phyloP scores from a whole-genome alignment of 805 yeast species.

The Brettanomyces bruxellensis region DNA sequence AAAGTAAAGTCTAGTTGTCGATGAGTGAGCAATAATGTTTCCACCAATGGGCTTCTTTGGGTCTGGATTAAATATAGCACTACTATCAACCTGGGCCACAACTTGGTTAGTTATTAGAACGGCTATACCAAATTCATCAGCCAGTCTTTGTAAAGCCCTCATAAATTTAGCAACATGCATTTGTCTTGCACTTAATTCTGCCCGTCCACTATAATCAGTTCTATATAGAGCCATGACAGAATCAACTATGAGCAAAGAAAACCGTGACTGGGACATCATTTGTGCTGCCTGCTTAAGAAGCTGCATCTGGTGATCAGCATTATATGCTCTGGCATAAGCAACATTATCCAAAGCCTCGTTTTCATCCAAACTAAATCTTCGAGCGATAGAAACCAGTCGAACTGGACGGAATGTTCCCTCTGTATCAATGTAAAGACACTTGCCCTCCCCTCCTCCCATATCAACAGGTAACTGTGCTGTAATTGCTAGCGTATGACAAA shows the following conservation, averaged over 20 bases:
- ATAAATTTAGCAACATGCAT: constrained; percentile 87
- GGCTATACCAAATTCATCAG: constrained; percentile 97
- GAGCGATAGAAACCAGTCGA: constrained; percentile 81
- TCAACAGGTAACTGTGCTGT: constrained; percentile 95
- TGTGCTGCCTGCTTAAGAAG: constrained; percentile 83
- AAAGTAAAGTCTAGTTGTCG: constrained; percentile 86
- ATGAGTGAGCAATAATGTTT: constrained; percentile 92
- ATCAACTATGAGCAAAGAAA: constrained; percentile 86
- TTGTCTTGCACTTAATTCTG: constrained; percentile 91
- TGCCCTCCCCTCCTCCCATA: constrained; percentile 98
- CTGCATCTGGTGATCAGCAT: constrained; percentile 91
- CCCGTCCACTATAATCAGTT: constrained; percentile 92
- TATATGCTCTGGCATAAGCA: constrained; percentile 95
- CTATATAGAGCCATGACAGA: constrained; percentile 94
- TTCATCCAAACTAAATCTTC: constrained; percentile 83
- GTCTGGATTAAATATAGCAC: constrained; percentile 81
- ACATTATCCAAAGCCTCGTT: constrained; percentile 94
- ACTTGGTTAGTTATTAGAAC: constrained; percentile 95
- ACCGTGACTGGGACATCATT: constrained; percentile 93
- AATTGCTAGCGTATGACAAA: constrained; percentile 94
- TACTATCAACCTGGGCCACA: constrained; percentile 95
- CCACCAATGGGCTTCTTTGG: constrained; percentile 99
- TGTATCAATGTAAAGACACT: constrained; percentile 90
- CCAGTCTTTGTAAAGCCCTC: constrained; percentile 85
- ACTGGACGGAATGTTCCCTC: constrained; percentile 96